Evolutionary conservation across 345 rosid genomes (phyloP), one percentile per base, ranked within the genome.

Genomic region (Raphanus raphanistrum): DNA sequence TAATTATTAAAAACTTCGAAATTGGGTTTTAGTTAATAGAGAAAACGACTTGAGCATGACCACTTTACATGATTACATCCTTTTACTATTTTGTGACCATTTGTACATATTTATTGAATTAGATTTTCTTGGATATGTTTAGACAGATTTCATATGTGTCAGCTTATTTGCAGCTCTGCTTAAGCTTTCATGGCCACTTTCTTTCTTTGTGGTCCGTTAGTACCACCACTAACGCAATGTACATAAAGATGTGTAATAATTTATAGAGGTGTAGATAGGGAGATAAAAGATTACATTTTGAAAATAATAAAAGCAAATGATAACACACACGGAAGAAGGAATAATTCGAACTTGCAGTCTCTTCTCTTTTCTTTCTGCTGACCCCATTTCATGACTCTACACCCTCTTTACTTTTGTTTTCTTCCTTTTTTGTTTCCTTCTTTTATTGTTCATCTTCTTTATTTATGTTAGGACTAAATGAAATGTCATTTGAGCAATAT

Each of bases 341-440:
- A 88, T 85, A 88, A 92, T 88, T 85, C 85, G 89, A 88, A 86
- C 88, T 82, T 84, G 86, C 87, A 86, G 93, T 84, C 81, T 86
- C 72, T n/a, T 50, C 76, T 76, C 84, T 75, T 73, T 73, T 79
- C 70, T 79, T 67, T 78, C 76, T 82, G 85, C 90, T 86, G 85
- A 77, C 77, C 79, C 84, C 82, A 68, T 80, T 68, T 79, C 84
- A 55, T 72, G 81, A 77, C 74, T 58, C 72, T 74, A 36, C 62
- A 12, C 67, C 59, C 59, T 77, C 79, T 31, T 45, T 63, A 0
- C 38, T 33, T 76, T 50, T 69, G 63, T 28, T 35, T 76, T 52
- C 43, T 54, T 28, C 58, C 63, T 50, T 64, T 16, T 2, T 29
- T 45, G 52, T 45, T 45, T 63, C 33, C 7, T 5, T 11, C 6